Base-by-base conservation (phyloP, 768 basidiomycete genomes). In the Coprinopsis sp. region DNA sequence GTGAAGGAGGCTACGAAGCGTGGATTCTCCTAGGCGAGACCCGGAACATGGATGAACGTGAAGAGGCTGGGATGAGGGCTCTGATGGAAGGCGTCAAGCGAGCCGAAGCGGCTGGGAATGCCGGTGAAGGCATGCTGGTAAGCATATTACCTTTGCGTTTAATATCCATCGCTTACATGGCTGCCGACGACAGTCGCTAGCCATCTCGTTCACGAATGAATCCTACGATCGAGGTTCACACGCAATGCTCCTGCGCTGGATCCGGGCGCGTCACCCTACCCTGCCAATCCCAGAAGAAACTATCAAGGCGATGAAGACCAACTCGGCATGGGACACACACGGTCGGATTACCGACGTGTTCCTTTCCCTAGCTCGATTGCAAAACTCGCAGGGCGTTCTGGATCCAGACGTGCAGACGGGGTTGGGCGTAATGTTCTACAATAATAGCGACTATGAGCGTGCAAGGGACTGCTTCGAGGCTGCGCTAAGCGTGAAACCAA, bases 161-260 rank as follows among this genome's bases (percentile, higher is more conserved):
- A 14, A 22, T 12, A 14, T 18, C 23, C 19, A 24, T 13, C 38
- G 40, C 41, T 49, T 38, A 28, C 50, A 58, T 59, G 22, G 60
- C 25, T 28, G 18, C 11, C 7, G 40, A 22, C 27, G 16, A 31
- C 56, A 97, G 94, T 92, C 92, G 5, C 78, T 97, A 27, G 93
- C 95, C 1, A 92, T 97, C 52, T 92, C 91, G 7, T 98, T 90
- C 64, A 95, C 94, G 25, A 99, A 98, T 58, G 95, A 98, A 66
- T 80, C 81, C 0, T 87, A 84, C 55, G 94, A 98, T 56, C 75
- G 87, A 10, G 93, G 84, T 6, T 87, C 94, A 2, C 81, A 95
- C 59, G 69, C 82, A 0, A 89, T 85, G 72, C 77, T 99, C 13
- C 77, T 94, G 39, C 85, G 85, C 25, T 97, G 91, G 89, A 71